Evolutionary conservation across 2,329 filamentous ascomycete species (phyloP).

Genomic region (Trichoderma breve): DNA sequence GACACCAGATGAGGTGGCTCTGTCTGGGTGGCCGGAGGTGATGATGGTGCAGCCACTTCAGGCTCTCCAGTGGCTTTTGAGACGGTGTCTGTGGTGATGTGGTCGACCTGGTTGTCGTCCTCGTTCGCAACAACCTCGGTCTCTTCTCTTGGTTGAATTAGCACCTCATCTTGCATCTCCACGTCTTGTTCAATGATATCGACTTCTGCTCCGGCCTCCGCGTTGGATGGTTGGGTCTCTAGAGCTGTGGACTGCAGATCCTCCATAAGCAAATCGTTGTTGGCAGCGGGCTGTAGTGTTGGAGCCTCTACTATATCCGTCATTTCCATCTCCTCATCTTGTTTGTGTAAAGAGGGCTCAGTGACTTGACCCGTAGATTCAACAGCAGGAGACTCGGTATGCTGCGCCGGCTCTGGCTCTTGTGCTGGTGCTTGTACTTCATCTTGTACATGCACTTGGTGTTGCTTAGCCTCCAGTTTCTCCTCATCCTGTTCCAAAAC

Average conservation of each 20-base stretch:
- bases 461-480: background rate
- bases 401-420: background rate
- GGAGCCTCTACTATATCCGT: background rate
- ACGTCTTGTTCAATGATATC: background rate
- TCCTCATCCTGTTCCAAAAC: background rate
- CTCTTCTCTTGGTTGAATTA: background rate
- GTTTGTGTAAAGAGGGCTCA: background rate
- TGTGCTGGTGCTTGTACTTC: background rate
- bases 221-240: background rate
- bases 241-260: background rate
- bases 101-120: background rate
- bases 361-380: background rate
- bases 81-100: background rate
- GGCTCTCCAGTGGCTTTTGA: background rate
- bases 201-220: background rate
- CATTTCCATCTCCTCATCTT: background rate
- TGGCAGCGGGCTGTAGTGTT: background rate
- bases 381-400: background rate
- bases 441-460: background rate
- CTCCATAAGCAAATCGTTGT: background rate
- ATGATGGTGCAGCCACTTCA: background rate
- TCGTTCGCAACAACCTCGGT: background rate
- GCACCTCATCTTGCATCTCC: conserved; percentile 20
- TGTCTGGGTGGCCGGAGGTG: background rate
- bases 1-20: background rate